Base-by-base conservation (phyloP, 768 basidiomycete species). In the Macrolepiota albuminosa region DNA sequence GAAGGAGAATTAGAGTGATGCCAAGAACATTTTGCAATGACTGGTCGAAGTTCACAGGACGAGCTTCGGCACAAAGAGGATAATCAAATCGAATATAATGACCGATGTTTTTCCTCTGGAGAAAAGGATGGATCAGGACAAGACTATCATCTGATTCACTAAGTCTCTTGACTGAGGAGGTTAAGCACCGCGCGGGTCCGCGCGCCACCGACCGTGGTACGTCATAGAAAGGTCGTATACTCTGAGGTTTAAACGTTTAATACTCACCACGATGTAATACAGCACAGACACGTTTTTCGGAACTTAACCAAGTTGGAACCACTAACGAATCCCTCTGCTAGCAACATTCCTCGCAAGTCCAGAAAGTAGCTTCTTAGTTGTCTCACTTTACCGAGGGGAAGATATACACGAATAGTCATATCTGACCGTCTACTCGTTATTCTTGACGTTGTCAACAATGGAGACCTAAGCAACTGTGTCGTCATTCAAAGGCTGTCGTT, bases 1-100 rank as follows among this genome's bases (percentile, higher is more conserved):
- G 29, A 54, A 54, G 53, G 53, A 42, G 53, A 54, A 42, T 54
- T 40, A 31, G 39, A 14, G 18, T 43, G 54, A 54, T 54, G 54
- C 54, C 54, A 54, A 54, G 54, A 54, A 54, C 11, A 31, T 33
- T 31, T 13, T 37, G 51, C 37, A 8, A 14, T 52, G 9, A 51
- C 11, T 11, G 11, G 5, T 16, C 6, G 14, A 29, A 26, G 14
- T 43, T 7, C 36, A n/a, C 37, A 31, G 29, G 29, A 31, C 51
- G 36, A 52, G 21, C 36, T 24, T n/a, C 40, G 40, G 29, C 54
- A 29, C 10, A 5, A 31, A 16, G 21, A 21, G 24, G 36, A 54
- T 18, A 4, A 40, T 40, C 6, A n/a, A 40, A 29, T 40, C 31
- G 53, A 40, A 26, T 31, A n/a, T 11, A 21, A n/a, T 6, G 54